Evolutionary conservation across 2,329 filamentous ascomycete genomes (phyloP), one percentile per base, ranked within the genome.

Genomic region (Pseudocercospora fuligena): DNA sequence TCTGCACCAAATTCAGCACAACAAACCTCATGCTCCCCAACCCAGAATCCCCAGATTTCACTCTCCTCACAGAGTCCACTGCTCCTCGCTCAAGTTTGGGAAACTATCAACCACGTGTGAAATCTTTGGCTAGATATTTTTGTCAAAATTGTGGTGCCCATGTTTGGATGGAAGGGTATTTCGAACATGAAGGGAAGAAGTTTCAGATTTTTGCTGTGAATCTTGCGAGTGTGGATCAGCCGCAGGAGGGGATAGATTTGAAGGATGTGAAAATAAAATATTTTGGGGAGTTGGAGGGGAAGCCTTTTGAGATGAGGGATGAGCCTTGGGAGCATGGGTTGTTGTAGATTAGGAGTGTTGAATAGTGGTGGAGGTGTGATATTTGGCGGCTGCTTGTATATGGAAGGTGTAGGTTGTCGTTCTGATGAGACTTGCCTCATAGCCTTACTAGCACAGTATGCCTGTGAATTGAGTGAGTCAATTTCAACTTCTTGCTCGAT

Each of bases 171-270:
- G 64, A 66, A 58, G 64, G 64, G 27, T 61, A 58, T 31, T 66
- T 60, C 25, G 59, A 61, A 12, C 47, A 63, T n/a, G 25, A 61
- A 19, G 51, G 67, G 19, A 31, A 60, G n/a, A 59, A 40, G 62
- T 29, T 43, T 43, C 56, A 59, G n/a, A 21, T 69, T 12, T 65
- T 66, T 21, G 49, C 49, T 19, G 56, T 71, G 25, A 71, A 71
- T 54, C 6, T 70, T 31, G 64, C 66, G 1, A 71, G 68, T 8
- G 57, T 71, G 12, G 68, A 71, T 62, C 67, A 68, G 54, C 66
- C 64, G 43, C 56, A 66, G 56, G 67, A 65, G 16, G 67, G 66
- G 5, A 57, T 71, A 1, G 67, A 71, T 49, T 60, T 70, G 63
- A 68, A 63, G 36, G 58, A 63, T 51, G 60, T 58, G 7, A 66